Evolutionary conservation across 768 basidiomycete genomes (phyloP), one percentile per base, ranked within the genome.

Genomic region (Suillus placidus): DNA sequence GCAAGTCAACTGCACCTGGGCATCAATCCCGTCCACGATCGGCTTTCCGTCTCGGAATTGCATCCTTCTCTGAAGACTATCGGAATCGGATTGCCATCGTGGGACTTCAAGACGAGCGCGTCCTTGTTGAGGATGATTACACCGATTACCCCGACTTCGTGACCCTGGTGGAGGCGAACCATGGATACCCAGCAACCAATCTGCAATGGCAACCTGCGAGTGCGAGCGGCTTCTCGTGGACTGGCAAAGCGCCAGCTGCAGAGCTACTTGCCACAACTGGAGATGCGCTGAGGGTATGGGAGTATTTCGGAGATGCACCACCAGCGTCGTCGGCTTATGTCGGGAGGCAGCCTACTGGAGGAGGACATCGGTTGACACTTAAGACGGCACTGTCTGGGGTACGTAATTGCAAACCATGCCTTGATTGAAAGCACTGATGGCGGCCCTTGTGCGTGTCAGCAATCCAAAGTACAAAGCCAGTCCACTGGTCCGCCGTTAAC

Each of bases 201-300:
- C 78, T 98, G 57, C 94, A 92, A 72, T 99, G 95, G 93, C 95
- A 97, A 70, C 97, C 97, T 20, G 84, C 85, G 5, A 85, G 86
- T 34, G 83, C 92, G 26, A 79, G 83, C 37, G 84, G 81, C 52
- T 85, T 87, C 74, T 75, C 81, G 51, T 93, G 93, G 91, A 82
- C 86, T 7, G 87, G 88, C 76, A 92, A 89, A 75, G 82, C 85
- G 5, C 78, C 83, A 9, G 78, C 80, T 57, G 83, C 91, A 56
- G 97, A 99, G 77, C 79, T 97, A 56, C 82, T 99, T 10, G 97
- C 97, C 13, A 97, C 95, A 7, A 97, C 95, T 0, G 94, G 94
- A 34, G 97, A 99, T 78, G 94, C 94, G 57, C 76, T 99, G 71
- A 83, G 95, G 69, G 86, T 99, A 61, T 99, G 92, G 87, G 96